A percentile compares a stretch with the other conserved stretches of the same genome.
phyloP scores from a whole-genome alignment of 1,284 basidiomycete species.

The Leccinum solheimii region DNA sequence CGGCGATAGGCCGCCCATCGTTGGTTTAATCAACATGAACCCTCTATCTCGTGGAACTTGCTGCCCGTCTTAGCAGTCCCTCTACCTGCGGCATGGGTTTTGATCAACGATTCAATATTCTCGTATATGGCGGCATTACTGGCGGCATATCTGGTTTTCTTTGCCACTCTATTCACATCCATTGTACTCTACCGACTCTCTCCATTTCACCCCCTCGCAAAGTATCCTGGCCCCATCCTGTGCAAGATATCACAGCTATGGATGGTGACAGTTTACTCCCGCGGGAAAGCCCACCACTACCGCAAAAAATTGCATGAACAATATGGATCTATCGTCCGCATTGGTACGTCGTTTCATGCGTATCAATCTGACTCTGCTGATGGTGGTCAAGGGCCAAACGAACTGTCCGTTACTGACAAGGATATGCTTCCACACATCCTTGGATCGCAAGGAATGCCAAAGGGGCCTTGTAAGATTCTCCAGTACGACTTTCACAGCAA shows the following conservation, averaged over 20 bases:
- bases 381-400: conserved; percentile 26
- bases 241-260: conserved; percentile 31
- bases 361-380: conserved; percentile 7
- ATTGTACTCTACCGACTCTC: conserved; percentile 36
- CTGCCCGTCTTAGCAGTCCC: conserved; percentile 16
- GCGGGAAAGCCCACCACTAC: conserved; percentile 25
- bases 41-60: conserved; percentile 20
- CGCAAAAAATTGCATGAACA: conserved; percentile 25
- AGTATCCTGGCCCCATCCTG: conserved; percentile 36
- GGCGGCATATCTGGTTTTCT: conserved; percentile 19
- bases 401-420: conserved; percentile 29
- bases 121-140: conserved; percentile 10
- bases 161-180: conserved; percentile 23
- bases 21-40: conserved; percentile 23
- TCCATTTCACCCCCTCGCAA: conserved; percentile 36
- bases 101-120: conserved; percentile 10
- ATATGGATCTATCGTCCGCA: conserved; percentile 32
- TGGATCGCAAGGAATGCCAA: conserved; percentile 30
- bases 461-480: conserved; percentile 25
- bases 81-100: conserved; percentile 11
- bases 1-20: conserved; percentile 15
- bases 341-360: conserved; percentile 19
- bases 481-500: neutral
- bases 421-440: conserved; percentile 24
- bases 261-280: conserved; percentile 12